These are phyloP conservation scores for Pichia insulana DNA, from an alignment of 805 yeast genomes.

Conservation along the genomic window DNA sequence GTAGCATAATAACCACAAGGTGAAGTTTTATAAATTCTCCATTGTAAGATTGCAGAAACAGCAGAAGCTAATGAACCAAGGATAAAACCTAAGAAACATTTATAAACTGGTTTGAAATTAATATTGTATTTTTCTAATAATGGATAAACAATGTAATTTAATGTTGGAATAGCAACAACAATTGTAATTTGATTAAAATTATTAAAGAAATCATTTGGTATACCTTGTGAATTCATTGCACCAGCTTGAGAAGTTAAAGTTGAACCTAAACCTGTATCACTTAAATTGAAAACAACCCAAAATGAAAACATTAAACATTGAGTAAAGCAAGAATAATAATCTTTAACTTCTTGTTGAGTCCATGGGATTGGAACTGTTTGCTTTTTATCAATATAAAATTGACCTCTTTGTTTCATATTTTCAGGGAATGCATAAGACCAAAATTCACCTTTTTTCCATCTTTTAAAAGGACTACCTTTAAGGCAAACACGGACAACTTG, in stretches of 20 bases:
- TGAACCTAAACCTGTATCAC: constrained; percentile 42
- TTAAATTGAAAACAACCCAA: constrained; percentile 30
- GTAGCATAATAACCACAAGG: constrained; percentile 35
- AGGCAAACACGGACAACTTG: too few relatives aligned
- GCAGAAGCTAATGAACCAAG: constrained; percentile 38
- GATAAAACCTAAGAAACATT: constrained; percentile 39
- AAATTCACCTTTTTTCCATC: too few relatives aligned
- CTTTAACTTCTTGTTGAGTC: constrained; percentile 9
- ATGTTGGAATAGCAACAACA: constrained; percentile 40
- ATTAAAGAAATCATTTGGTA: constrained; percentile 47
- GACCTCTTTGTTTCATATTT: background rate
- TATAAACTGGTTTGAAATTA: constrained; percentile 34
- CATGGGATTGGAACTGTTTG: too few relatives aligned
- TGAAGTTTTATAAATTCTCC: constrained; percentile 33
- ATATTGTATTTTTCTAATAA: constrained; percentile 31
- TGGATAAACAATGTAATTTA: constrained; percentile 40
- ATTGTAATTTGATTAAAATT: constrained; percentile 47
- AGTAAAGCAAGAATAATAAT: constrained; percentile 34
- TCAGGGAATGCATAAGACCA: too few relatives aligned
- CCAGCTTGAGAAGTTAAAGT: constrained; percentile 45
- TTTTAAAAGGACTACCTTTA: too few relatives aligned
- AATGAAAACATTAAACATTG: constrained; percentile 35
- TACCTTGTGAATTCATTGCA: constrained; percentile 40
- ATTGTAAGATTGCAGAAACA: constrained; percentile 41
- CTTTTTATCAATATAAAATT: constrained; percentile 5